Evolutionary conservation across 2,329 filamentous ascomycete genomes (phyloP).

Genomic region (Cladophialophora psammophila): DNA sequence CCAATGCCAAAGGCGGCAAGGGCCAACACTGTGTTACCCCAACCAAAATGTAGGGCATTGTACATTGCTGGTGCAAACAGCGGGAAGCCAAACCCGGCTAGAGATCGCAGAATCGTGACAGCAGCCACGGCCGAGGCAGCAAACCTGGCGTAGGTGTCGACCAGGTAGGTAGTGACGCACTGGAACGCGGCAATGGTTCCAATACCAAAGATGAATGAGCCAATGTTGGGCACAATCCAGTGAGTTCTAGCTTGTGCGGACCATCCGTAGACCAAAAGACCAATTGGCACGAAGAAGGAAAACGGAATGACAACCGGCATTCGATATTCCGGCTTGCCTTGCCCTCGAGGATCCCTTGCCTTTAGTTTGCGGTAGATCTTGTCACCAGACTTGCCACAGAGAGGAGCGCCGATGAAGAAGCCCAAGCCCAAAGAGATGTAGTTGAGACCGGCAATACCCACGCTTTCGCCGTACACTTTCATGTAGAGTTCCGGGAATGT

Average conservation of each 20-base stretch:
- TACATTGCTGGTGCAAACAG: slow-evolving; percentile 57
- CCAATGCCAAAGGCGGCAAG: slow-evolving; percentile 50
- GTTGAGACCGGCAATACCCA: slow-evolving; percentile 64
- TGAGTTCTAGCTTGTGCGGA: slow-evolving; percentile 52
- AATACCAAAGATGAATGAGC: slow-evolving; percentile 54
- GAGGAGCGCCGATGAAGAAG: slow-evolving; percentile 61
- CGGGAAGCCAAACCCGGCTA: slow-evolving; percentile 60
- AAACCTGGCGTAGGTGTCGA: slow-evolving; percentile 55
- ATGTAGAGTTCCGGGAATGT: slow-evolving; percentile 67
- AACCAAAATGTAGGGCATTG: slow-evolving; percentile 47
- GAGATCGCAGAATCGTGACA: slow-evolving; percentile 53
- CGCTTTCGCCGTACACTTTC: slow-evolving; percentile 57
- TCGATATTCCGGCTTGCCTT: slow-evolving; percentile 60
- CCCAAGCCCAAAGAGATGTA: slow-evolving; percentile 67
- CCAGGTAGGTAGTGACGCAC: slow-evolving; percentile 47
- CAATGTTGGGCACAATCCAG: slow-evolving; percentile 58
- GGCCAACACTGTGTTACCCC: slow-evolving; percentile 57
- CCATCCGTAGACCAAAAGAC: slow-evolving; percentile 62
- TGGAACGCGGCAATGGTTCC: slow-evolving; percentile 45
- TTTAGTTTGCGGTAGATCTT: slow-evolving; percentile 47
- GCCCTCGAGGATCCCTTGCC: slow-evolving; percentile 37
- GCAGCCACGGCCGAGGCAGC: slow-evolving; percentile 59
- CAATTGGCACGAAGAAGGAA: slow-evolving; percentile 55
- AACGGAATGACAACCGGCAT: slow-evolving; percentile 63
- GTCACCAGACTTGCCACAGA: slow-evolving; percentile 56